A percentile compares a stretch with the other conserved stretches of the same genome.
Evolutionary conservation across 2,329 filamentous ascomycete genomes (phyloP).

Genomic region (Colletotrichum somersetense): DNA sequence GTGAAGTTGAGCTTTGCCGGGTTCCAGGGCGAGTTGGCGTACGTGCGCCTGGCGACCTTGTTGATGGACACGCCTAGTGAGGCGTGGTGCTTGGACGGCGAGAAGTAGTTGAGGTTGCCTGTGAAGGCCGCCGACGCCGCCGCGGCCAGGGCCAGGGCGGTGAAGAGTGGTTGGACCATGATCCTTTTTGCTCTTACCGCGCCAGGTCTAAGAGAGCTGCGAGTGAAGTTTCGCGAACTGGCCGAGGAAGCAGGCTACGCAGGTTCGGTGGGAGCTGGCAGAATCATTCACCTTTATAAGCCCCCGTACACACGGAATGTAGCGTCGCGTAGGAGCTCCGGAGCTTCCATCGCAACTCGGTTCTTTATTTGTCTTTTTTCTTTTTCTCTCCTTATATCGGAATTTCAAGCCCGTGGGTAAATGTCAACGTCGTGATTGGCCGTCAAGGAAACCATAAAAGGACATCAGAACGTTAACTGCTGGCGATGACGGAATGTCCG

Average conservation of each 20-base stretch:
- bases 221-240: neutral
- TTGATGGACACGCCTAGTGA: slow-evolving; percentile 74
- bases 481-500: slow-evolving; percentile 19
- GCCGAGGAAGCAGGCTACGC: neutral
- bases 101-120: slow-evolving; percentile 75
- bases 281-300: neutral
- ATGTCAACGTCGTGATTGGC: slow-evolving; percentile 24
- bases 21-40: slow-evolving; percentile 57
- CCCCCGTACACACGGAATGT: neutral
- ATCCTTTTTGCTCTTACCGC: neutral
- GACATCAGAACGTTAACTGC: neutral
- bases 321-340: too few relatives aligned
- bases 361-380: neutral
- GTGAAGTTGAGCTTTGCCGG: slow-evolving; percentile 70
- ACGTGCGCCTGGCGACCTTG: slow-evolving; percentile 68
- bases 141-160: slow-evolving; percentile 13
- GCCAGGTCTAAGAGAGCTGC: too few relatives aligned
- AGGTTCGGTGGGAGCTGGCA: neutral
- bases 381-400: neutral
- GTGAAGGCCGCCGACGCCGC: slow-evolving; percentile 29
- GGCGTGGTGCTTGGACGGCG: slow-evolving; percentile 74
- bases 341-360: slow-evolving; percentile 1
- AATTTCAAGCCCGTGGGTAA: slow-evolving; percentile 32
- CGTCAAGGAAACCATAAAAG: neutral
- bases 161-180: slow-evolving; percentile 23